phyloP scores from a whole-genome alignment of 768 basidiomycete genomes.

The Infundibulicybe gibba region DNA sequence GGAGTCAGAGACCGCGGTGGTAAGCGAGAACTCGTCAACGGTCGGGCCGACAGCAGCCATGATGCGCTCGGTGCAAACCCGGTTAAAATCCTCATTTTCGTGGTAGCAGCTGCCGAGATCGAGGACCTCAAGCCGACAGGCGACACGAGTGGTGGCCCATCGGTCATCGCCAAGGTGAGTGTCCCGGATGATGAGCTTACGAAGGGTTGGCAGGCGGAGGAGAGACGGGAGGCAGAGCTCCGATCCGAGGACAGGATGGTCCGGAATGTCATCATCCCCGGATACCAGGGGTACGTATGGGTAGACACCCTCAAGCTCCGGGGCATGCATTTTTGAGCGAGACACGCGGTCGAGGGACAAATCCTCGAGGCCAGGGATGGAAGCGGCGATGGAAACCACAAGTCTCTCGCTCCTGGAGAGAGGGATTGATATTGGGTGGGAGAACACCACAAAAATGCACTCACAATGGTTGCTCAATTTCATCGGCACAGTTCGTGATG shows the following conservation, averaged over 20 bases:
- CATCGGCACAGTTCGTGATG: slow-evolving; percentile 43
- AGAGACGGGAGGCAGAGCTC: slow-evolving; percentile 64
- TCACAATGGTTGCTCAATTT: slow-evolving; percentile 40
- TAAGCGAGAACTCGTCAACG: slow-evolving; percentile 53
- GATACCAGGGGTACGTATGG: slow-evolving; percentile 58
- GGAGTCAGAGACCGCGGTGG: slow-evolving; percentile 38
- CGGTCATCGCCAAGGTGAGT: slow-evolving; percentile 65
- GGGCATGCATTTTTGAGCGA: slow-evolving; percentile 63
- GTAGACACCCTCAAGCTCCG: slow-evolving; percentile 49
- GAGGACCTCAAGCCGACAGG: slow-evolving; percentile 51
- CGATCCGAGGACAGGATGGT: slow-evolving; percentile 48
- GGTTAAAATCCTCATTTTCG: slow-evolving; percentile 50
- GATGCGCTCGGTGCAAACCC: slow-evolving; percentile 54
- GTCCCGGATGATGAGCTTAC: slow-evolving; percentile 60
- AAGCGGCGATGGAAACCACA: slow-evolving; percentile 64
- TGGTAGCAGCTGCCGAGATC: slow-evolving; percentile 56
- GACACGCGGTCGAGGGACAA: slow-evolving; percentile 62
- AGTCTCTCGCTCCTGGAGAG: slow-evolving; percentile 59
- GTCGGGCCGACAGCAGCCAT: slow-evolving; percentile 55
- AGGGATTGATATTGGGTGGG: slow-evolving; percentile 4
- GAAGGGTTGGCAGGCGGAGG: slow-evolving; percentile 58
- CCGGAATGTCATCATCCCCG: slow-evolving; percentile 59
- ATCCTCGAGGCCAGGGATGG: slow-evolving; percentile 48
- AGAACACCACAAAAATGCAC: slow-evolving; percentile 15
- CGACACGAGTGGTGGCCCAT: slow-evolving; percentile 50